Conservation (phyloP, 164 flowering plant genomes). For the Cinnamomum chago region DNA sequence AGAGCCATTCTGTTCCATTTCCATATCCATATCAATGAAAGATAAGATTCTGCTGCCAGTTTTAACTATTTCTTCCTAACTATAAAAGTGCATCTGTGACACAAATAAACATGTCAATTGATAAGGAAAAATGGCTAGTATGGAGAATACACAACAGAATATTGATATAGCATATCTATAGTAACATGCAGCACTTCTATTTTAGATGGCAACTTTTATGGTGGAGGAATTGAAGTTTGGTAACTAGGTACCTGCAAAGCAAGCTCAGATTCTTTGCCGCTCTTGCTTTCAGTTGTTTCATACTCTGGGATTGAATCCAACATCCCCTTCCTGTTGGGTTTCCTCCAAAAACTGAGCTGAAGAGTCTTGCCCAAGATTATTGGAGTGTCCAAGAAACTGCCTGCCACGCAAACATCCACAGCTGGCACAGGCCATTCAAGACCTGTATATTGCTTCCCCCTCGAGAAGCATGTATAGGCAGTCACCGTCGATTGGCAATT, state of each 20-base stretch:
- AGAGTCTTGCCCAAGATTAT: constrained; percentile 72
- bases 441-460: constrained; percentile 42
- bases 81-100: constrained; percentile 15
- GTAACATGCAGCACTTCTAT: not conserved
- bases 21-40: not conserved
- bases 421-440: constrained; percentile 48
- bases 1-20: not conserved
- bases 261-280: constrained; percentile 34
- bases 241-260: constrained; percentile 56
- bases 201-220: not conserved
- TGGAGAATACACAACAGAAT: constrained; percentile 1
- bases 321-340: constrained; percentile 45
- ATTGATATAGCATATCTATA: not conserved
- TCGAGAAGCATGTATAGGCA: constrained; percentile 46
- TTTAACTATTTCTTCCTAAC: not conserved
- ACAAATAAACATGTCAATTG: constrained; percentile 33
- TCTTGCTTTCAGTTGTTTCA: constrained; percentile 44
- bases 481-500: constrained; percentile 48
- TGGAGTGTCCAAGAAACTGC: constrained; percentile 65
- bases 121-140: constrained; percentile 14
- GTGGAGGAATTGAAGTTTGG: not conserved
- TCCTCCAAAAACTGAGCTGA: constrained; percentile 53
- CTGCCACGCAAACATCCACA: constrained; percentile 80
- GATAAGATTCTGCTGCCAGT: not conserved
- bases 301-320: constrained; percentile 74